Evolutionary conservation across 345 rosid species (phyloP), one percentile per base, ranked within the genome.

Genomic region (Salix exigua): DNA sequence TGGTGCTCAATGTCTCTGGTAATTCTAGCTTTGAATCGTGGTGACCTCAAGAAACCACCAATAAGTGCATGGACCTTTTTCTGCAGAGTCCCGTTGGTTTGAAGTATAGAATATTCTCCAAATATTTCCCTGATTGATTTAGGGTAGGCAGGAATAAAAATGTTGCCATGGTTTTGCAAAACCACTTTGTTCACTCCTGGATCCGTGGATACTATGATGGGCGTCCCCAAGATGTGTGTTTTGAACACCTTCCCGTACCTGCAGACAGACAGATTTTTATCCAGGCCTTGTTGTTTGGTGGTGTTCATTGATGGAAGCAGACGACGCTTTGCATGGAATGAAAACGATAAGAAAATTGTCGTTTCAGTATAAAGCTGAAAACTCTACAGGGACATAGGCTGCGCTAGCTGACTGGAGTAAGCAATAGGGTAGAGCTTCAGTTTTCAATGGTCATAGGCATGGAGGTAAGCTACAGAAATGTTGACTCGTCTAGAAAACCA

Each of bases 161-260:
- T 42, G 84, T 83, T 89, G 62, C 97, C 91, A 77, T 93, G 97
- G 88, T 95, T 90, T 79, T 89, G 97, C 68, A 95, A 84, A 53
- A 95, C 88, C 37, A 86, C 92, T 83, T 91, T 95, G 92, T 95
- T 95, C 82, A 93, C 96, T 35, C 89, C 96, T 37, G 97, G 84
- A 83, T 95, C 99, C 3, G 98, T 95, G 26, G 99, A 95, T 73
- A 95, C 87, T 70, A 95, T 91, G 18, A 93, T 90, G 58, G 97
- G 97, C 23, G 96, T 93, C 76, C 99, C 99, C 83, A 95, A 72
- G 25, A 95, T 93, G 80, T 95, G 88, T 25, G 98, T 87, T 82
- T 89, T 95, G 82, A 95, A 95, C 84, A 93, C 96, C 76, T 88
- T 86, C 74, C 99, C 99, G 42, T 90, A 90, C 71, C 97, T 95